A percentile compares a stretch with the other conserved stretches of the same genome.
Conservation (phyloP, 148 eudicot genomes). For the Rhododendron vialii region DNA sequence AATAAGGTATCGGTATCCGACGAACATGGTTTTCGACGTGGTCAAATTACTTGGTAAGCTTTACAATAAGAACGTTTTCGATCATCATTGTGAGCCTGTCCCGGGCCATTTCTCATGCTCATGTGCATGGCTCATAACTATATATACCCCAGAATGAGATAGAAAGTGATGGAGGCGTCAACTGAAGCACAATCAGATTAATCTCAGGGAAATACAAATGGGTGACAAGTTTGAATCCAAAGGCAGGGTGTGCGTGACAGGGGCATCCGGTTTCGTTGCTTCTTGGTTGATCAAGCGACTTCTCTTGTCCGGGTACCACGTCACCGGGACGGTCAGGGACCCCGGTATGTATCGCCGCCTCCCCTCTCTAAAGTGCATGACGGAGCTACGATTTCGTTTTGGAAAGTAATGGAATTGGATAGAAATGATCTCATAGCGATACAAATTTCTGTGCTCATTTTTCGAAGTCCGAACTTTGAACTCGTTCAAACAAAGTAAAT, state of each 20-base stretch:
- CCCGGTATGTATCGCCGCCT: conserved; percentile 40
- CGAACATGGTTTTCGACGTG: too few relatives aligned
- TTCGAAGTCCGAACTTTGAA: too few relatives aligned
- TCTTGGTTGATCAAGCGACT: conserved; percentile 86
- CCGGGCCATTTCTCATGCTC: background rate
- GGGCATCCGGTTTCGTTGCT: conserved; percentile 86
- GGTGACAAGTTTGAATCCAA: conserved; percentile 5
- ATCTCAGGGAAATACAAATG: background rate
- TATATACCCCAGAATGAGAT: background rate
- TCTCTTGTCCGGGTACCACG: conserved; percentile 63
- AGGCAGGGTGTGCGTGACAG: conserved; percentile 88
- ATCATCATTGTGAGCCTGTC: too few relatives aligned
- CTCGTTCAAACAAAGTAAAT: too few relatives aligned
- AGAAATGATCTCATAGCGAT: too few relatives aligned
- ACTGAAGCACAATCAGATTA: background rate
- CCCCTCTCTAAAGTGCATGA: background rate
- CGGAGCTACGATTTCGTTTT: background rate
- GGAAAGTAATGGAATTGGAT: too few relatives aligned
- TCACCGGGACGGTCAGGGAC: conserved; percentile 80
- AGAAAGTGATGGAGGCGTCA: background rate
- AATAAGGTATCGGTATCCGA: too few relatives aligned
- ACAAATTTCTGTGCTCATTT: too few relatives aligned
- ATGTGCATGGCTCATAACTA: background rate
- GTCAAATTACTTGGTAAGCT: too few relatives aligned
- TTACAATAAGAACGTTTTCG: too few relatives aligned